Conservation (phyloP, 1,284 basidiomycete genomes). For the Xerocomus minutiporus region DNA sequence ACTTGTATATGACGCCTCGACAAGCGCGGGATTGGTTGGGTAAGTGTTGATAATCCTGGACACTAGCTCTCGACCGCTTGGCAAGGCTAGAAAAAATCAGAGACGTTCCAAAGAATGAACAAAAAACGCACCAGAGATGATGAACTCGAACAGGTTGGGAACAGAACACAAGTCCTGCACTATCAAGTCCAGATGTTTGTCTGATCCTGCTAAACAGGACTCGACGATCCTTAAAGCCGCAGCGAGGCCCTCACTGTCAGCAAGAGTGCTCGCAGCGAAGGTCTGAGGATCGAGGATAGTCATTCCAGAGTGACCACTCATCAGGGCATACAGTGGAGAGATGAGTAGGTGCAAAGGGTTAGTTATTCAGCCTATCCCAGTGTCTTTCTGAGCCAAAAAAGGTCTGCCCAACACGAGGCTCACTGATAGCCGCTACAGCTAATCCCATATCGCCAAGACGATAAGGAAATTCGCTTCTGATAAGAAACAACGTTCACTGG, state of each 20-base stretch:
- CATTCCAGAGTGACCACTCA: constrained; percentile 2
- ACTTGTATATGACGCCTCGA: no score
- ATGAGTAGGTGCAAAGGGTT: neutral
- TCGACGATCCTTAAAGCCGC: no score
- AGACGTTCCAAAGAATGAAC: neutral
- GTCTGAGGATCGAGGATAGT: constrained; percentile 13
- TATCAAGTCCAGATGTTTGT: constrained; percentile 24
- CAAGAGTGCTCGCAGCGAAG: constrained; percentile 7
- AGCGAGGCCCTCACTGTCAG: no score
- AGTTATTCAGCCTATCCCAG: neutral
- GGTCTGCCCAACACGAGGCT: constrained; percentile 2
- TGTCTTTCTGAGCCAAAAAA: neutral
- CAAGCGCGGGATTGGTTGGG: constrained; percentile 11
- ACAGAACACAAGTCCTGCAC: constrained; percentile 27
- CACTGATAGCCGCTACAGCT: neutral
- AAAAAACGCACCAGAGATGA: neutral
- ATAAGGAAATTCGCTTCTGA: neutral
- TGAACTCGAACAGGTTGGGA: constrained; percentile 27
- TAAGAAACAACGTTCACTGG: neutral
- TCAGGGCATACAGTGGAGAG: neutral
- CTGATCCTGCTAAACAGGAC: neutral
- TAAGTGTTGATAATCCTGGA: constrained; percentile 20
- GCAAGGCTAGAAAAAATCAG: constrained; percentile 12
- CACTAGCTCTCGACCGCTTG: constrained; percentile 12
- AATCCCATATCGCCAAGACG: neutral